These are phyloP conservation scores for Mitragyna speciosa DNA, from an alignment of 257 asterid genomes.

Conservation along the genomic window DNA sequence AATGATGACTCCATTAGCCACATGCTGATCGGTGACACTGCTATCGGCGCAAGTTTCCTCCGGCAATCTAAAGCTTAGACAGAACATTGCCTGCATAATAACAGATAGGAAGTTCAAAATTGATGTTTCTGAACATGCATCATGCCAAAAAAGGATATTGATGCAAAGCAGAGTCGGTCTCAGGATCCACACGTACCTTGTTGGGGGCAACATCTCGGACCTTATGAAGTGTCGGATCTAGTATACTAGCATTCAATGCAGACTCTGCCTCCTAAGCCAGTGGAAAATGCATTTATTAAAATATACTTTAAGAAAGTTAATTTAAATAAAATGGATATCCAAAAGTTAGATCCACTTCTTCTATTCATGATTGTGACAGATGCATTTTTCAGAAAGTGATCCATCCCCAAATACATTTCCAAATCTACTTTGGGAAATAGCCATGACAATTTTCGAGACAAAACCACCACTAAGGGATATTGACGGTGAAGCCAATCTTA, in stretches of 20 bases:
- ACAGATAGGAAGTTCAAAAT: not conserved
- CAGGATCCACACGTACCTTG: slow-evolving; percentile 53
- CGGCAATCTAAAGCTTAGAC: slow-evolving; percentile 87
- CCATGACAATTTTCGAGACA: not conserved
- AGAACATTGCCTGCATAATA: slow-evolving; percentile 78
- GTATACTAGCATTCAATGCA: slow-evolving; percentile 60
- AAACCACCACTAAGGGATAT: not conserved
- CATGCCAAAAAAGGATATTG: not conserved
- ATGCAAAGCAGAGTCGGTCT: not conserved
- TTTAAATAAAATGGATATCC: not conserved
- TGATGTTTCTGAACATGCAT: not conserved
- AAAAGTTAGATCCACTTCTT: not conserved
- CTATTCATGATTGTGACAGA: not conserved
- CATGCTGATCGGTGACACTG: slow-evolving; percentile 20
- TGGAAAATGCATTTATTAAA: not conserved
- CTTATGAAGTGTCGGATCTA: slow-evolving; percentile 56
- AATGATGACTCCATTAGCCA: slow-evolving; percentile 3
- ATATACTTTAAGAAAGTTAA: not conserved
- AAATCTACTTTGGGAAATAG: not conserved
- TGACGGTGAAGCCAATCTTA: not conserved
- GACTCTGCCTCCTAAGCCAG: slow-evolving; percentile 67
- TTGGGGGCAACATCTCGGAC: slow-evolving; percentile 94
- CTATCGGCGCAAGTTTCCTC: slow-evolving; percentile 62
- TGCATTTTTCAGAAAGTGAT: not conserved
- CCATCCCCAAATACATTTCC: not conserved